These are phyloP conservation scores for Leccinellum rugosiceps DNA, from an alignment of 768 basidiomycete genomes.

Conservation along the genomic window DNA sequence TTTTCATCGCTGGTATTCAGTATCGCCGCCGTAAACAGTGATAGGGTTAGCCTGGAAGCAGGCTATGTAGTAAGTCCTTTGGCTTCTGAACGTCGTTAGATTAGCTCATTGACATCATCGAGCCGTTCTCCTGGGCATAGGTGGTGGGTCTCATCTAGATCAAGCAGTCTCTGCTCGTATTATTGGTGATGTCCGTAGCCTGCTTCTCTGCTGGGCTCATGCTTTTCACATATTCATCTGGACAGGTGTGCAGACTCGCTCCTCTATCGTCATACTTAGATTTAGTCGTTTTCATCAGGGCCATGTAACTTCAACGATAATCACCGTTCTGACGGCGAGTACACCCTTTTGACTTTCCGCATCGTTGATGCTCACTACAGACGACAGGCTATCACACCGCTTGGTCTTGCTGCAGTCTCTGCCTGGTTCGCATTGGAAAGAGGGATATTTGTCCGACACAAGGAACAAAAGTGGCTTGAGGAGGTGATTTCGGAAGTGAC, in stretches of 20 bases:
- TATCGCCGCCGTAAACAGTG: conserved; percentile 52
- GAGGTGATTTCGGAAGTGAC: conserved; percentile 36
- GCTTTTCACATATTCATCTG: conserved; percentile 74
- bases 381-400: conserved; percentile 35
- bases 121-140: conserved; percentile 54
- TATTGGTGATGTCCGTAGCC: conserved; percentile 79
- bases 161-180: conserved; percentile 77
- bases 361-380: conserved; percentile 3
- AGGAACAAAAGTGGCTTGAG: conserved; percentile 50
- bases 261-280: conserved; percentile 19
- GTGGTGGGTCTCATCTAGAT: conserved; percentile 77
- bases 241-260: conserved; percentile 46
- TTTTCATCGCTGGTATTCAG: conserved; percentile 54
- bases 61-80: conserved; percentile 48
- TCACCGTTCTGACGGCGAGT: conserved; percentile 64
- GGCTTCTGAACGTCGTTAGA: conserved; percentile 6
- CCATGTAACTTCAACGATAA: conserved; percentile 60
- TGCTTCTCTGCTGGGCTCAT: conserved; percentile 79
- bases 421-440: conserved; percentile 54
- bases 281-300: conserved; percentile 38
- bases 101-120: conserved; percentile 18
- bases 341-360: neutral
- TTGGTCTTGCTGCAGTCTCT: conserved; percentile 47
- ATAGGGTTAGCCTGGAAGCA: conserved; percentile 54
- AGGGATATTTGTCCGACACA: conserved; percentile 44